phyloP scores from a whole-genome alignment of 495 filamentous ascomycete species.

The Lichina pygmaea region DNA sequence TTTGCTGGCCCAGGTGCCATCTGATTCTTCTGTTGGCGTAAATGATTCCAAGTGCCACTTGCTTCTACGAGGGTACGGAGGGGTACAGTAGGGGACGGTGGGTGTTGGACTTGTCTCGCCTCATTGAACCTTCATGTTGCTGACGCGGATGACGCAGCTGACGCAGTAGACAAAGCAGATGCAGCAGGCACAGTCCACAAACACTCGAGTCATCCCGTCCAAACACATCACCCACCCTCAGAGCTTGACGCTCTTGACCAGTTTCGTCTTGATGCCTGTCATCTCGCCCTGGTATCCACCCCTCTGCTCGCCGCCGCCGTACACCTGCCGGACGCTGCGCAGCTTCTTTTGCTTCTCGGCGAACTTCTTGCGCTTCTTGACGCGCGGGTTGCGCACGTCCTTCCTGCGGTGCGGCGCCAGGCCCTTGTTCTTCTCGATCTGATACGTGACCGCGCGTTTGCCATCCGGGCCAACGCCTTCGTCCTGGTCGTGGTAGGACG shows the following conservation, averaged over 20 bases:
- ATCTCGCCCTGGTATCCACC: slow-evolving; percentile 80
- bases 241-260: slow-evolving; percentile 86
- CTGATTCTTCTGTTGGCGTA: no score
- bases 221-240: slow-evolving; percentile 9
- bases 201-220: no score
- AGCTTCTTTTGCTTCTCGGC: slow-evolving; percentile 91
- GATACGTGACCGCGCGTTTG: slow-evolving; percentile 70
- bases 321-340: slow-evolving; percentile 51
- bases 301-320: slow-evolving; percentile 63
- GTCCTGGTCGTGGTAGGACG: slow-evolving; percentile 10
- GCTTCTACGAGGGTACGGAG: no score
- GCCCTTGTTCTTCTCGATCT: slow-evolving; percentile 94
- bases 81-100: no score
- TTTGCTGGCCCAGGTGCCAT: no score
- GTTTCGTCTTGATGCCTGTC: slow-evolving; percentile 79
- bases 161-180: no score
- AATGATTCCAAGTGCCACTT: no score
- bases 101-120: no score
- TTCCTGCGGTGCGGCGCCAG: slow-evolving; percentile 72
- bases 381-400: slow-evolving; percentile 75
- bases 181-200: no score
- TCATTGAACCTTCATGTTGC: no score
- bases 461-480: slow-evolving; percentile 42
- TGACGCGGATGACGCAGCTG: no score
- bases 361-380: slow-evolving; percentile 91